A percentile compares a stretch with the other conserved stretches of the same genome.
Evolutionary conservation across 169 alveolate genomes (phyloP).

Genomic region (Cryptosporidium xiaoi): DNA sequence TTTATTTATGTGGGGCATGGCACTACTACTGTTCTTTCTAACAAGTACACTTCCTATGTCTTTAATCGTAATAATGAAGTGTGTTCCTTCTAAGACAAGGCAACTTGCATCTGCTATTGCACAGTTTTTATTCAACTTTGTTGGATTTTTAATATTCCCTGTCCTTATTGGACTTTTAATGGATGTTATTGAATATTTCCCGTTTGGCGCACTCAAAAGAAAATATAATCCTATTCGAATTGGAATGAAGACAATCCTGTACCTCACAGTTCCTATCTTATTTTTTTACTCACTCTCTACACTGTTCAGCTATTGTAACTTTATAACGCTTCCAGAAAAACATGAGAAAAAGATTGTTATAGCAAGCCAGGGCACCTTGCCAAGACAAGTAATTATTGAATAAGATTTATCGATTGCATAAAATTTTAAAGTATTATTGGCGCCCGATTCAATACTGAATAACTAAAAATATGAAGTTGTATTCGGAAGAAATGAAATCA

Average conservation of each 20-base stretch:
- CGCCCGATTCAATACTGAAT: neutral
- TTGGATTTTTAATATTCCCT: slow-evolving; percentile 56
- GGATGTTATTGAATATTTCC: slow-evolving; percentile 67
- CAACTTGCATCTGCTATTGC: slow-evolving; percentile 71
- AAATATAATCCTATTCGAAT: slow-evolving; percentile 51
- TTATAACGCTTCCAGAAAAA: slow-evolving; percentile 7
- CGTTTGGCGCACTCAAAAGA: slow-evolving; percentile 66
- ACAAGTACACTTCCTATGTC: slow-evolving; percentile 73
- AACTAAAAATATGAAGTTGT: slow-evolving; percentile 13
- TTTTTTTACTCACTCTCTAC: slow-evolving; percentile 57
- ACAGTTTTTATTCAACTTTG: slow-evolving; percentile 50
- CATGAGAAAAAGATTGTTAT: slow-evolving; percentile 56
- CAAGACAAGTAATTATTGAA: slow-evolving; percentile 44
- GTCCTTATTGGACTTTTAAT: slow-evolving; percentile 60
- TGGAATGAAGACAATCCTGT: slow-evolving; percentile 39
- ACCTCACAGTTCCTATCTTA: slow-evolving; percentile 40
- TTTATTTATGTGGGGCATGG: slow-evolving; percentile 54
- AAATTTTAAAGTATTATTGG: neutral
- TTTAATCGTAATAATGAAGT: slow-evolving; percentile 38
- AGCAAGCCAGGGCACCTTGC: slow-evolving; percentile 53
- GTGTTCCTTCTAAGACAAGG: slow-evolving; percentile 37
- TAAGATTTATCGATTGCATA: neutral
- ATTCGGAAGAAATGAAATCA: neutral
- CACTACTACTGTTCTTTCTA: slow-evolving; percentile 21
- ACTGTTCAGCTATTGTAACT: slow-evolving; percentile 40